Evolutionary conservation across 768 basidiomycete species (phyloP), one percentile per base, ranked within the genome.

Genomic region (Rhizopogon roseolus): DNA sequence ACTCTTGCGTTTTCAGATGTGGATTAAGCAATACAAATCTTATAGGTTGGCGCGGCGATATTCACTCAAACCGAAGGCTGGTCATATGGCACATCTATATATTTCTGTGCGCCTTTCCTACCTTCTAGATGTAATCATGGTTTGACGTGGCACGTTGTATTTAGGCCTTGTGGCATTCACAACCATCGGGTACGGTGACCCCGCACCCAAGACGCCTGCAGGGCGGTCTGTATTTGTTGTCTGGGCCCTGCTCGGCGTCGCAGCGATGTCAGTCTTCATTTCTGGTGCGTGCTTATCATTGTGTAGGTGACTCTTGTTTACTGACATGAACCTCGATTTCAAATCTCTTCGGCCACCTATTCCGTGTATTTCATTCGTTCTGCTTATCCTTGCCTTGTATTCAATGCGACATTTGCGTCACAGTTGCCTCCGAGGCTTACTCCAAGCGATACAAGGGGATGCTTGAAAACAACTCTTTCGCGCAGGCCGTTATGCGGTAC

Each of bases 161-260:
- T 32, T 56, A 89, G 88, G 88, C 63, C 85, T 88, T 60, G 70
- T 86, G 48, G 67, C 86, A 9, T 90, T 92, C 70, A 81, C 81
- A 0, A 89, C 86, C 1, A 82, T 90, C 28, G 90, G 89, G 13
- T 88, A 84, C 58, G 84, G 80, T 67, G 89, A 91, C 60, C 71
- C 76, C 13, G 58, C 79, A 0, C 89, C 88, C 0, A 62, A 65
- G 48, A 83, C 86, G 0, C 80, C 85, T 10, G 81, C 85, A 3
- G 90, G 90, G 10, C 81, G 88, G 22, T 81, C 86, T 13, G 76
- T 92, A 34, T 92, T 92, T 64, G 77, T 90, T 39, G 80, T 82
- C 3, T 91, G 90, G 90, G 86, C 89, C 0, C 66, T 92, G 36
- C 68, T 90, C 6, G 90, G 88, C 14, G 84, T 90, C 13, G 87